Percentiles rank a stretch among this genome's conserved stretches.
Conservation (phyloP, 768 basidiomycete species). For the Gelatoporia subvermispora region DNA sequence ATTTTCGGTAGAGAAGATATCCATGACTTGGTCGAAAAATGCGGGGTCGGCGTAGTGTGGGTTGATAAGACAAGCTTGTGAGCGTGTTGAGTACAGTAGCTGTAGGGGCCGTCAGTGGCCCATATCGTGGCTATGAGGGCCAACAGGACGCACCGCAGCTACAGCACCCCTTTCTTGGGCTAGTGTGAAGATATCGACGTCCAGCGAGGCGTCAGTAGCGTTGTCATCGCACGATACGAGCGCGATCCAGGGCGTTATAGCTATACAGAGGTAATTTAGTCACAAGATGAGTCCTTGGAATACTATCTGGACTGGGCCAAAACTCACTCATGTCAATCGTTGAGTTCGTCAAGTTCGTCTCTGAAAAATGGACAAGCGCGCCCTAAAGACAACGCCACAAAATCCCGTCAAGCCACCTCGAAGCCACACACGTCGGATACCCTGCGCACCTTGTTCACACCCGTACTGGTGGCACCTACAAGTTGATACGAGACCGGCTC, state of each 20-base stretch:
- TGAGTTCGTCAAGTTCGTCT: conserved; percentile 44
- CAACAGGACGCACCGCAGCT: conserved; percentile 55
- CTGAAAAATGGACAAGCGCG: conserved; percentile 79
- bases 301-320: no score
- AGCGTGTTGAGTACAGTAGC: conserved; percentile 75
- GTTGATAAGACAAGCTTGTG: conserved; percentile 73
- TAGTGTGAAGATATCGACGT: conserved; percentile 76
- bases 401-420: background rate
- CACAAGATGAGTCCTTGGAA: no score
- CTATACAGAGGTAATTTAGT: conserved; percentile 16
- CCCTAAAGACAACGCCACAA: conserved; percentile 42
- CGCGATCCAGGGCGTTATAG: conserved; percentile 87
- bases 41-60: conserved; percentile 58
- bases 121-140: background rate
- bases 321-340: conserved; percentile 43
- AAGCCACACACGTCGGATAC: background rate
- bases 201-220: conserved; percentile 54
- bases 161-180: conserved; percentile 75
- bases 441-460: conserved; percentile 49
- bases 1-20: conserved; percentile 74
- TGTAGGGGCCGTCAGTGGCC: conserved; percentile 21
- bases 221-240: conserved; percentile 81
- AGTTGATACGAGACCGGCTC: conserved; percentile 55
- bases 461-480: conserved; percentile 42
- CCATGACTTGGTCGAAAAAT: conserved; percentile 67